These are phyloP conservation scores for Scytalidium lignicola DNA, from an alignment of 2,329 filamentous ascomycete genomes.

Conservation along the genomic window DNA sequence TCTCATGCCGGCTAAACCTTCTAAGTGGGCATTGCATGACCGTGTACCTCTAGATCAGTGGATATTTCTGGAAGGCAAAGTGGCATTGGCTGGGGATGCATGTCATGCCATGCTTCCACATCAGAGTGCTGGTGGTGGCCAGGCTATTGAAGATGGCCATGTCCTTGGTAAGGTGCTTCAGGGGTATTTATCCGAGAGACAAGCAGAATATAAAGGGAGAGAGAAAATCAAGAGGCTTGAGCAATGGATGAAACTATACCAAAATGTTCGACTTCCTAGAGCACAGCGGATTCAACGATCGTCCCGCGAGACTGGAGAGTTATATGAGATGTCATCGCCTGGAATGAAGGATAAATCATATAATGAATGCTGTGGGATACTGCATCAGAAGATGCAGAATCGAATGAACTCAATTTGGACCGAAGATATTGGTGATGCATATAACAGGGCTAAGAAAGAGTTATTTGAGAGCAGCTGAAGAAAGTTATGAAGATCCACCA, in stretches of 20 bases:
- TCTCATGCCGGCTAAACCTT: neutral
- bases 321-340: slow-evolving; percentile 31
- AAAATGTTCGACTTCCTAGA: slow-evolving; percentile 18
- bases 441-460: neutral
- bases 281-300: slow-evolving; percentile 28
- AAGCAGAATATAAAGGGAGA: neutral
- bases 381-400: slow-evolving; percentile 22
- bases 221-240: neutral
- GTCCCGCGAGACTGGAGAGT: slow-evolving; percentile 25
- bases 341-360: slow-evolving; percentile 28
- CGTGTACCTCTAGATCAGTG: slow-evolving; percentile 1
- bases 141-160: neutral
- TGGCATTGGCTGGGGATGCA: slow-evolving; percentile 2
- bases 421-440: slow-evolving; percentile 25
- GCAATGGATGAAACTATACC: neutral
- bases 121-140: neutral
- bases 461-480: no score
- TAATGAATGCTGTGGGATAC: slow-evolving; percentile 30
- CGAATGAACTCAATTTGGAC: slow-evolving; percentile 29
- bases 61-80: slow-evolving; percentile 1
- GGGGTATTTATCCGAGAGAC: neutral
- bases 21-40: slow-evolving; percentile 1
- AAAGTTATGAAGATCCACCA: no score
- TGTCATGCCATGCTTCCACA: slow-evolving; percentile 2
- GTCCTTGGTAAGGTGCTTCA: neutral